Evolutionary conservation across 2,329 filamentous ascomycete species (phyloP), one percentile per base, ranked within the genome.

Genomic region (Aschersonia sp.): DNA sequence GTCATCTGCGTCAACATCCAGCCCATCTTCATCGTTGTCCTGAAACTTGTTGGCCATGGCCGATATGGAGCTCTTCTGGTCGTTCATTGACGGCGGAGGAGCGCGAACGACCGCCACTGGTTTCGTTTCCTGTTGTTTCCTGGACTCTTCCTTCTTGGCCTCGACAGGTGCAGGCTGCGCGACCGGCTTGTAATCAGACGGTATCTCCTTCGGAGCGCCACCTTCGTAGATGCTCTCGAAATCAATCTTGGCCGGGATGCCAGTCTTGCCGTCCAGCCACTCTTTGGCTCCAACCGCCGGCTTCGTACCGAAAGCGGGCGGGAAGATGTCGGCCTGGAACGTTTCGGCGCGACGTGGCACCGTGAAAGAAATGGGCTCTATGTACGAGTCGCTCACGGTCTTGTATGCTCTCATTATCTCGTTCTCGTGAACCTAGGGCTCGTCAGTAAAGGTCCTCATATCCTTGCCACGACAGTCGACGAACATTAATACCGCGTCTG

Each of bases 271-370:
- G 11, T 74, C 73, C 47, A 95, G 74, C 89, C 89, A 98, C 55
- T 97, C 89, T 43, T 75, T 68, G 41, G 84, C 77, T 48, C 80
- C 84, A 59, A 94, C 77, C 50, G 84, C 89, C 45, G 92, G 79
- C 66, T 87, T 94, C 47, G 77, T 64, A 51, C 92, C 90, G 48
- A 74, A 73, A 10, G 88, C 83, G 9, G 92, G 90, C 41, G 90
- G 92, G 66, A 87, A 98, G 58, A 98, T 95, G 61, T 98, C 92
- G 51, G 88, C 87, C 68, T 97, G 90, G 79, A 95, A 95, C 46
- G 84, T 87, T 66, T 95, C 88, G 48, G 92, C 87, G 53, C 92
- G 81, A 53, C 92, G 81, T 45, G 92, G 92, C 2, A 97, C 92
- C 47, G 94, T 94, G 70, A 98, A 98, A 2, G 92, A 95, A 60